Evolutionary conservation across 306 rosid species (phyloP), one percentile per base, ranked within the genome.

Genomic region (Sophora flavescens): DNA sequence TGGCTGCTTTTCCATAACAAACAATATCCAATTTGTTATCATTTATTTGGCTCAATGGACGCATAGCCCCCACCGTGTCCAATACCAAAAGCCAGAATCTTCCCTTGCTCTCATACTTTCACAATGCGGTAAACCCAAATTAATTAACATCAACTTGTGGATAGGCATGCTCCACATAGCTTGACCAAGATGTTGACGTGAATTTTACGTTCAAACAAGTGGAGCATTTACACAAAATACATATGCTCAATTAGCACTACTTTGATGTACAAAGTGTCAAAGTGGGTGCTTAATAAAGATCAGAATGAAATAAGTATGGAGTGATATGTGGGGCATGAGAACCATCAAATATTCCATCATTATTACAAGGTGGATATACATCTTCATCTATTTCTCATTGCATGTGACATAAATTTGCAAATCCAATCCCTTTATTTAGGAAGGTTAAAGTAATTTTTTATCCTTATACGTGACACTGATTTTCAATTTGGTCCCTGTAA

Each of bases 271-370:
- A 44, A 68, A 62, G 62, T 33, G 16, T 70, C 72, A 36, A 38
- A 7, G 14, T 28, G 70, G 66, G 42, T 72, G 86, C 63, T 67
- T 51, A 72, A 39, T 45, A 26, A 63, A 63, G 65, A 47, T 71
- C 62, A 76, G 15, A 66, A 38, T 38, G 63, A 48, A 71, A 45
- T 64, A 7, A 71, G 53, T 17, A 62, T 60, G 57, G 30, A 61
- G 16, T 73, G 51, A 78, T 68, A 18, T n/a, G 86, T 68, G 81
- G 83, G 81, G 26, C 81, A 54, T 54, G 64, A 54, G 73, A 51
- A 74, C 64, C 72, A 78, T 67, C 74, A 51, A 42, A 68, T 63
- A 60, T 74, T 51, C 80, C 83, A 68, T 78, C 74, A 78, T 83
- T 69, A 78, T 83, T 73, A 60, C 72, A 42, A 18, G 28, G 5